phyloP scores from a whole-genome alignment of 768 basidiomycete species.

The Rhizopogon vinicolor region DNA sequence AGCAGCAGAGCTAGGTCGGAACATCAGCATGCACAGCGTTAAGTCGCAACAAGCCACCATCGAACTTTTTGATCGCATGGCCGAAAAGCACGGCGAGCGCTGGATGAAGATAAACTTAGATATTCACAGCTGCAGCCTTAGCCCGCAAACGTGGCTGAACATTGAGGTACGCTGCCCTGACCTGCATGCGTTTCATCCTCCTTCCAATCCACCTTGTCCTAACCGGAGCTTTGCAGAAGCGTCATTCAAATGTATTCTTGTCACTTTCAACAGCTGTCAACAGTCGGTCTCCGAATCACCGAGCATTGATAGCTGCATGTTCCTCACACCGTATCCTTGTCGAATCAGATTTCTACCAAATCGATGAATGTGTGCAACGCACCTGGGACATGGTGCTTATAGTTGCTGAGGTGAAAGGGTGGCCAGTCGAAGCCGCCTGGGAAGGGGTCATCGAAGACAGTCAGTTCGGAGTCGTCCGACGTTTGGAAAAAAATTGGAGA shows the following conservation, averaged over 20 bases:
- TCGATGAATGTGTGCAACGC: constrained; percentile 48
- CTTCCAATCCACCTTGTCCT: constrained; percentile 5
- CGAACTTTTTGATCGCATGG: constrained; percentile 59
- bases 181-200: not conserved
- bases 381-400: constrained; percentile 77
- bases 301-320: constrained; percentile 59
- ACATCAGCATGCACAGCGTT: constrained; percentile 87
- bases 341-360: constrained; percentile 81
- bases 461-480: constrained; percentile 61
- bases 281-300: constrained; percentile 58
- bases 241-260: constrained; percentile 74
- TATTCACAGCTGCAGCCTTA: constrained; percentile 87
- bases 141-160: constrained; percentile 65
- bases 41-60: constrained; percentile 66
- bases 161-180: constrained; percentile 56
- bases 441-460: constrained; percentile 26
- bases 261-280: constrained; percentile 89
- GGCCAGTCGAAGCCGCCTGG: constrained; percentile 68
- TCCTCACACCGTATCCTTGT: constrained; percentile 67
- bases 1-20: constrained; percentile 74
- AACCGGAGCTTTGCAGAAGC: constrained; percentile 39
- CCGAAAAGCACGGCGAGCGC: constrained; percentile 46
- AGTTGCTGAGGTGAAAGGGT: constrained; percentile 73
- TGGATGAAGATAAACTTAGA: constrained; percentile 78
- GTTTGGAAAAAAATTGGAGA: constrained; percentile 69